Percentiles rank a stretch among this genome's conserved stretches.
These are phyloP conservation scores for Eucalyptus sideroxylon DNA, from an alignment of 345 rosid species.

Conservation along the genomic window DNA sequence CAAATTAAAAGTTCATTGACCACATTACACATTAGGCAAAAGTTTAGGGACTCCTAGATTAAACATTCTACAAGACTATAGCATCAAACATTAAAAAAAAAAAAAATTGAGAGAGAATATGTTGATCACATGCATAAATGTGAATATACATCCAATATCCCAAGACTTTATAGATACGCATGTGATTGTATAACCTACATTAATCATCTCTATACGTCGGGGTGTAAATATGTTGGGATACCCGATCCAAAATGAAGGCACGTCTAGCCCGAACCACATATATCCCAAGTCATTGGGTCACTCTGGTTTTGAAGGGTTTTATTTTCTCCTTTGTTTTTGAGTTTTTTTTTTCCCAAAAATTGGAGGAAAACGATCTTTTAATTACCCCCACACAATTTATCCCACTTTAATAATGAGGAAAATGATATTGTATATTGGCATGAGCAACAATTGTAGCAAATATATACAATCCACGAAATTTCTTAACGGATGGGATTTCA, in stretches of 20 bases:
- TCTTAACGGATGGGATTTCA: neutral
- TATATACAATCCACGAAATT: neutral
- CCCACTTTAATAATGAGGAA: too few species aligned
- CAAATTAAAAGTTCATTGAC: neutral
- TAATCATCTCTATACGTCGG: neutral
- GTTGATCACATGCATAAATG: too few species aligned
- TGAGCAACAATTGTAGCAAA: too few species aligned
- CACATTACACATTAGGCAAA: fast-evolving
- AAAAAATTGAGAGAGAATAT: neutral
- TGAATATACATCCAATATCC: neutral
- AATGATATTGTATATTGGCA: neutral
- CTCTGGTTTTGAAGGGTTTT: fast-evolving
- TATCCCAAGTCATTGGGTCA: fast-evolving
- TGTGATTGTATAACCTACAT: neutral
- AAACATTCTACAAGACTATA: neutral
- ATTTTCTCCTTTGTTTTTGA: neutral
- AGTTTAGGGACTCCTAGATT: neutral
- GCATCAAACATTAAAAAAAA: neutral
- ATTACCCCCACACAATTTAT: too few species aligned
- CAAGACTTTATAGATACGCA: neutral
- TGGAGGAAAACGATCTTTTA: neutral
- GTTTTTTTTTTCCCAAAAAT: too few species aligned
- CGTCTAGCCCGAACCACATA: fast-evolving
- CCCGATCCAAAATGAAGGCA: neutral
- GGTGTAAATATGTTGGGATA: neutral